Evolutionary conservation across 352 stramenopile genomes (phyloP).

Genomic region (Phytophthora vignae): DNA sequence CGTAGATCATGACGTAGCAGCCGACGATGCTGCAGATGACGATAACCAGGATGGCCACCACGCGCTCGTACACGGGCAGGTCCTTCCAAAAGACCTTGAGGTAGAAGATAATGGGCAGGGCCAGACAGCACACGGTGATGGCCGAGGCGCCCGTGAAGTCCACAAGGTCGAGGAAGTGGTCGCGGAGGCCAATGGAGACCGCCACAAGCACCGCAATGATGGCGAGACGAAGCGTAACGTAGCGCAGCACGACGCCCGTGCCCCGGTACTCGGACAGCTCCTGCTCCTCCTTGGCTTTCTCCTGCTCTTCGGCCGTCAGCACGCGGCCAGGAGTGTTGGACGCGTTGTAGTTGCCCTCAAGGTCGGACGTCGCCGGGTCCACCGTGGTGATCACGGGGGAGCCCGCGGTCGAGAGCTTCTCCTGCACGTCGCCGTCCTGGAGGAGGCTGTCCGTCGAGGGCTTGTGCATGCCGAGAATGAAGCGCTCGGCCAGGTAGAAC

Average conservation of each 20-base stretch:
- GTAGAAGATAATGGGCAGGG: conserved; percentile 52
- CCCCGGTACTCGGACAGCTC: conserved; percentile 30
- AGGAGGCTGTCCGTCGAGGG: background rate
- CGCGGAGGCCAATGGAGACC: conserved; percentile 32
- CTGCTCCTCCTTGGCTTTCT: conserved; percentile 24
- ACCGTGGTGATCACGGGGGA: conserved; percentile 13
- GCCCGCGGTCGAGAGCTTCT: conserved; percentile 37
- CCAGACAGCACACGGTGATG: conserved; percentile 50
- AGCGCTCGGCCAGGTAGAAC: conserved; percentile 49
- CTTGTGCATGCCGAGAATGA: conserved; percentile 54
- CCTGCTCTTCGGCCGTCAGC: conserved; percentile 18
- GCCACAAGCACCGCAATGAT: conserved; percentile 34
- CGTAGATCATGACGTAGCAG: conserved; percentile 47
- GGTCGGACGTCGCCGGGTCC: conserved; percentile 23
- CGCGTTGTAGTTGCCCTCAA: conserved; percentile 39
- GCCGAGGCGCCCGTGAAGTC: conserved; percentile 53
- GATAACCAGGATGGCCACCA: conserved; percentile 34
- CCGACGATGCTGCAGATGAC: conserved; percentile 37
- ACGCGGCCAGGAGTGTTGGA: conserved; percentile 10
- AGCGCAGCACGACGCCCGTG: conserved; percentile 23
- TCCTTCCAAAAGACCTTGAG: conserved; percentile 48
- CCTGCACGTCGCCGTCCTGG: conserved; percentile 3
- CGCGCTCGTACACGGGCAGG: conserved; percentile 45
- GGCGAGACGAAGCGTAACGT: conserved; percentile 37
- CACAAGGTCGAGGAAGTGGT: conserved; percentile 48